Conservation (phyloP, 2,329 filamentous ascomycete species). For the Pseudocercospora fijiensis region DNA sequence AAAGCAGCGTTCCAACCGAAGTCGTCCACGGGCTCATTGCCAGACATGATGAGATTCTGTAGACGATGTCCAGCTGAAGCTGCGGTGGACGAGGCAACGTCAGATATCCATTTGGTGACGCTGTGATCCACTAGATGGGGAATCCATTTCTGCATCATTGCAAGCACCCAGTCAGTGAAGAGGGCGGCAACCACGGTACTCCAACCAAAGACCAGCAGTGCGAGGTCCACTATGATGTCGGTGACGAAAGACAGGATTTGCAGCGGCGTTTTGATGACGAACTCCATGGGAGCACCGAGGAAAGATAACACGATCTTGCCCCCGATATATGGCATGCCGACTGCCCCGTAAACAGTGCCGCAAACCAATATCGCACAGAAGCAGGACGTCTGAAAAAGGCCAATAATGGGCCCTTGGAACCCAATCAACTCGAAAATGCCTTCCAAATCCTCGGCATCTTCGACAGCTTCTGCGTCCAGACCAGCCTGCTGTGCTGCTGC, state of each 20-base stretch:
- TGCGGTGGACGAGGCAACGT: constrained; percentile 27
- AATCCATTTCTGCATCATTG: constrained; percentile 11
- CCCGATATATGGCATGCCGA: constrained; percentile 89
- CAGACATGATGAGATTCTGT: constrained; percentile 23
- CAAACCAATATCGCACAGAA: constrained; percentile 91
- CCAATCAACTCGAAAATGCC: constrained; percentile 94
- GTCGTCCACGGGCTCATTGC: constrained; percentile 14
- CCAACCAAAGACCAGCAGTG: constrained; percentile 58
- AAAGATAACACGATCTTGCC: constrained; percentile 81
- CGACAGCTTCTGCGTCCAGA: constrained; percentile 71
- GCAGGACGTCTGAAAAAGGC: constrained; percentile 88
- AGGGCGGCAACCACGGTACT: constrained; percentile 19
- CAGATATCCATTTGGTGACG: constrained; percentile 18
- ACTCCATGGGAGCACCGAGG: constrained; percentile 71
- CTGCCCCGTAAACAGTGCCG: constrained; percentile 77
- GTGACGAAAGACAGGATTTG: constrained; percentile 69
- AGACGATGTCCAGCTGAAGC: constrained; percentile 27
- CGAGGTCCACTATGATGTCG: constrained; percentile 76
- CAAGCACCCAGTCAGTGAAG: constrained; percentile 16
- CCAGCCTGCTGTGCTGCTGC: constrained; percentile 66
- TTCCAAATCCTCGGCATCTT: constrained; percentile 89
- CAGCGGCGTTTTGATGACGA: constrained; percentile 66
- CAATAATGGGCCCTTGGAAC: constrained; percentile 88
- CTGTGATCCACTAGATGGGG: constrained; percentile 15
- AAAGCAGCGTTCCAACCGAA: constrained; percentile 32